Percentiles rank a stretch among this genome's conserved stretches.
phyloP scores from a whole-genome alignment of 805 yeast species.

The Candida tammaniensis region DNA sequence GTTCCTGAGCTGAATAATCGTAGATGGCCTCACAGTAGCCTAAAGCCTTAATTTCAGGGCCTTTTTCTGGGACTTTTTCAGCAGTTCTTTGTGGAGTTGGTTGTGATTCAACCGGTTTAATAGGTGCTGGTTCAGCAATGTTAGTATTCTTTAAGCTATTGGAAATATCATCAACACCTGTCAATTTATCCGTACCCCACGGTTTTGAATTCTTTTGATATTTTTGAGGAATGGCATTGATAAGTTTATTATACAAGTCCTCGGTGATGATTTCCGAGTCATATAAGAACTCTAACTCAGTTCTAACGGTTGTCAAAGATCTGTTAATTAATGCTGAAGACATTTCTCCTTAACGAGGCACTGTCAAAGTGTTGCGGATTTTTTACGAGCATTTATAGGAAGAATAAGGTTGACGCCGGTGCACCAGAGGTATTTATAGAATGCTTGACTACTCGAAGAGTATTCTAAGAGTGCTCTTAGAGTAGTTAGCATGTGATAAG shows the following conservation, averaged over 20 bases:
- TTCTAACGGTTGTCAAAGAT: slow-evolving; percentile 68
- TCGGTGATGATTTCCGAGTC: slow-evolving; percentile 73
- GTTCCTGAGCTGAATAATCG: slow-evolving; percentile 70
- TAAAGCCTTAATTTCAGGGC: slow-evolving; percentile 17
- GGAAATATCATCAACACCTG: slow-evolving; percentile 7
- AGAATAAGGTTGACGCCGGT: no score
- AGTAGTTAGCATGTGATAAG: no score
- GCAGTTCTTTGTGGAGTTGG: slow-evolving; percentile 1
- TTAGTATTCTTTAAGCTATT: slow-evolving; percentile 1
- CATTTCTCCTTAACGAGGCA: slow-evolving; percentile 17
- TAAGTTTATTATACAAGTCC: slow-evolving; percentile 50
- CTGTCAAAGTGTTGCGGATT: neutral
- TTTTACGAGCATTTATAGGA: no score
- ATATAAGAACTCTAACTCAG: slow-evolving; percentile 75
- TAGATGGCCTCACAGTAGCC: slow-evolving; percentile 64
- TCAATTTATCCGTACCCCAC: no score
- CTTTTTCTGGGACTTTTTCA: slow-evolving; percentile 4
- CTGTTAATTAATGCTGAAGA: slow-evolving; percentile 67
- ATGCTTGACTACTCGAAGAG: no score
- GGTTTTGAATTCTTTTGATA: slow-evolving; percentile 33
- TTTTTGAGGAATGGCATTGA: slow-evolving; percentile 52
- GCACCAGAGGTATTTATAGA: no score
- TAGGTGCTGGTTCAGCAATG: neutral
- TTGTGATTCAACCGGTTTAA: slow-evolving; percentile 2
- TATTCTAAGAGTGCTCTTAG: no score